Base-by-base conservation (phyloP, 1,284 basidiomycete species). In the Kwoniella shivajii region DNA sequence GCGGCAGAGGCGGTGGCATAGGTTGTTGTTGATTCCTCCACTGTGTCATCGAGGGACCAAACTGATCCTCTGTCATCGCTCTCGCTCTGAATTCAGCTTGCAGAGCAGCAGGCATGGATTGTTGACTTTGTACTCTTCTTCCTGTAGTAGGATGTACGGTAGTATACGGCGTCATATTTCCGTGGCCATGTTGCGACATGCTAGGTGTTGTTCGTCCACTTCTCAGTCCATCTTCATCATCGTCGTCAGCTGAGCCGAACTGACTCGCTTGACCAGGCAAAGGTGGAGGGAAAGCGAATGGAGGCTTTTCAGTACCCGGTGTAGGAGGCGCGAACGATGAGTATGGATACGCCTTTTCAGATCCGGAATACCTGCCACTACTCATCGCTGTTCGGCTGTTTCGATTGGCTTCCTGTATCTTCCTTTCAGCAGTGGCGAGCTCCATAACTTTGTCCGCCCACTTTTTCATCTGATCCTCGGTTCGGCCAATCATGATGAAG, bases 371-470 rank as follows among this genome's bases (percentile, higher is more conserved):
- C 44, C 63, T 67, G 34, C 57, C 61, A 30, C 33, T 53, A 50
- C 63, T 60, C 33, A 51, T 51, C 41, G 57, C 57, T 27, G 53
- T 56, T 27, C 63, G 59, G 31, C 58, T 64, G 85, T 82, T 60
- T 81, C 50, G 85, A 83, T 43, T 85, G 81, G 76, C 87, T 82
- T 69, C 66, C 20, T 73, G 70, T 33, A 73, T 64, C 46, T 67
- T 61, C 30, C 67, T 63, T 37, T 77, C 74, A 2, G 79, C 77
- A 65, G 85, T 86, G 68, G 97, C 92, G 27, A 97, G 83, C 56
- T 89, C 88, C 74, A 88, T 91, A 65, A 99, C 88, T 60, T 88
- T 86, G 18, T 85, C 82, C 70, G 95, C 89, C 95, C 96, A 99
- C 68, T 90, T 88, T 55, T 85, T 85, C 71, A 97, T 85, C 72